Base-by-base conservation (phyloP, 257 asterid species). In the Fraxinus anomala region DNA sequence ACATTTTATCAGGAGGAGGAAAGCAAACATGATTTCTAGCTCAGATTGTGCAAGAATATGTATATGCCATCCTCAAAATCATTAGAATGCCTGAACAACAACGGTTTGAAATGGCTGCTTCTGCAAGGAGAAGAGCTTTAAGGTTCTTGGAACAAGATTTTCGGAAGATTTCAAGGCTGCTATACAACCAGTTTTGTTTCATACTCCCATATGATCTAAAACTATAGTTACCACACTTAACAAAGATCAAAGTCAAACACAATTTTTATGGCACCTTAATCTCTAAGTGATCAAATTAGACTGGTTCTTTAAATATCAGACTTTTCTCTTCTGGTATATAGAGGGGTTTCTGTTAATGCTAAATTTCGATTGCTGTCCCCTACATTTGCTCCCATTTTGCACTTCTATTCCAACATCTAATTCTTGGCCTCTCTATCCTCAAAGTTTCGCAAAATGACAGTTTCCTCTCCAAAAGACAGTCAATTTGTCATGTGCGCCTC, bases 11-110 rank as follows among this genome's bases (percentile, higher is more conserved):
- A 37, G 97, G 93, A 89, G 95, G 89, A 71, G 97, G 95, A 67
- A 87, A 76, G 59, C 87, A 84, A 77, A 96, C 98, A n/a, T 98
- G 99, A 54, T 92, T 87, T 79, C 94, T 96, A 1, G 97, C 98
- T 12, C 81, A 88, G 77, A 83, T 76, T 51, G 86, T 87, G 75
- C 87, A 91, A 83, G 97, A 92, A 77, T 96, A 89, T 73, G 94
- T 97, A 49, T 93, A 91, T 44, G 93, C 96, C 63, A 93, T 96
- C 73, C 44, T 87, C 24, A 77, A 82, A 37, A 77, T 93, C 72
- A 71, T 89, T 12, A 80, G 75, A 83, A 91, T 96, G 97, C 85
- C 97, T 6, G 87, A 73, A 51, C 30, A 87, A 3, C 89, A 91
- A 73, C 87, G 95, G 77, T 87, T 89, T 28, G 89, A 83, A 79